Conservation (phyloP, 768 basidiomycete species). For the Termitomyces sp. region DNA sequence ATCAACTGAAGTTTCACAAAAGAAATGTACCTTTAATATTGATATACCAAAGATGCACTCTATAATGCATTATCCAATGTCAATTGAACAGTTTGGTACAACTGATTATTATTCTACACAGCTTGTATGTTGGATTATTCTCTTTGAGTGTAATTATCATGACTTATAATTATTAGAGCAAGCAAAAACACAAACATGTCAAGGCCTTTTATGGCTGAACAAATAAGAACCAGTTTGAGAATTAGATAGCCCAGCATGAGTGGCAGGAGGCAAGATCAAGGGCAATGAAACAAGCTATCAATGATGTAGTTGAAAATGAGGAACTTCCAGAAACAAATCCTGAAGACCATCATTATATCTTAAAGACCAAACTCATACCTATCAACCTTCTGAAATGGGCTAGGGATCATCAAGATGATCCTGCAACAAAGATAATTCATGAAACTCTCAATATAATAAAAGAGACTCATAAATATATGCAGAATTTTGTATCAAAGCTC, state of each 20-base stretch:
- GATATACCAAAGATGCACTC: conserved; percentile 29
- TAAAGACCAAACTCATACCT: too few species aligned
- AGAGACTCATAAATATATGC: background rate
- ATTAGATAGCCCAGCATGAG: background rate
- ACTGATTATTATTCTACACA: conserved; percentile 34
- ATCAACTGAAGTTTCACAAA: too few species aligned
- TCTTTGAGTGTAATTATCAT: too few species aligned
- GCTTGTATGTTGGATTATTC: background rate
- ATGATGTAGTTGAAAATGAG: background rate
- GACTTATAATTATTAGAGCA: background rate
- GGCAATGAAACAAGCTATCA: background rate
- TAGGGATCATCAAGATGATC: background rate
- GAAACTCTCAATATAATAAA: too few species aligned
- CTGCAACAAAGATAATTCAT: background rate
- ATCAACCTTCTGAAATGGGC: background rate
- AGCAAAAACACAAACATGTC: background rate
- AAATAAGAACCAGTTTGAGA: conserved; percentile 14
- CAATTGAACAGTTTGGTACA: conserved; percentile 23
- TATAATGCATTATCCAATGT: conserved; percentile 22
- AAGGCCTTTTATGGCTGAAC: background rate
- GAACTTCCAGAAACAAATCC: background rate
- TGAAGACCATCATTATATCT: too few species aligned
- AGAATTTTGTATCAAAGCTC: background rate
- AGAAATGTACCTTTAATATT: background rate
- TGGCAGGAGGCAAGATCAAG: background rate